phyloP scores from a whole-genome alignment of 176 grass and related monocot species.

The Eragrostis nindensis region DNA sequence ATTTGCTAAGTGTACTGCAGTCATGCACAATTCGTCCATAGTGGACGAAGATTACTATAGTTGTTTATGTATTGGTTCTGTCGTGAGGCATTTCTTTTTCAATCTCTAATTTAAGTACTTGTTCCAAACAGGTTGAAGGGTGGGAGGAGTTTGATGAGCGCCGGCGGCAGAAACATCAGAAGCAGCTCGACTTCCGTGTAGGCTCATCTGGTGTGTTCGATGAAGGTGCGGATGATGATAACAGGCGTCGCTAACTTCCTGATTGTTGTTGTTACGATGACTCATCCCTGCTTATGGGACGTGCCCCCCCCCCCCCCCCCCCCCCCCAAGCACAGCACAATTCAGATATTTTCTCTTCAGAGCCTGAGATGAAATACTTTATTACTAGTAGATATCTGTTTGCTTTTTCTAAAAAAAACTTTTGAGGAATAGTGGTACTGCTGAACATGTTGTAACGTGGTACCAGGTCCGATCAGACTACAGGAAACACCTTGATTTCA shows the following conservation, averaged over 20 bases:
- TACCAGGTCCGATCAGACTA: no score
- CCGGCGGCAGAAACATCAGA: conserved; percentile 83
- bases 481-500: no score
- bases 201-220: conserved; percentile 94
- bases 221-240: conserved; percentile 90
- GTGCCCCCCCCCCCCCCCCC: no score
- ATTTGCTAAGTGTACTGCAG: neutral
- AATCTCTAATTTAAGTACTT: neutral
- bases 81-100: neutral
- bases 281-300: no score
- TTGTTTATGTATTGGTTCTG: neutral
- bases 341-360: neutral
- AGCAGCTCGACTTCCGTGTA: conserved; percentile 92
- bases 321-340: no score
- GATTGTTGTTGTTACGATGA: no score
- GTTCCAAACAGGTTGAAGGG: conserved; percentile 64
- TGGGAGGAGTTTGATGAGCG: conserved; percentile 93
- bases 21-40: neutral
- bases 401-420: no score
- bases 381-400: no score
- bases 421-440: no score
- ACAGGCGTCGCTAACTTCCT: conserved; percentile 32
- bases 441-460: no score
- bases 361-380: neutral
- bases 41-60: neutral